phyloP scores from a whole-genome alignment of 2,329 filamentous ascomycete species.

The Epichloe elymi region DNA sequence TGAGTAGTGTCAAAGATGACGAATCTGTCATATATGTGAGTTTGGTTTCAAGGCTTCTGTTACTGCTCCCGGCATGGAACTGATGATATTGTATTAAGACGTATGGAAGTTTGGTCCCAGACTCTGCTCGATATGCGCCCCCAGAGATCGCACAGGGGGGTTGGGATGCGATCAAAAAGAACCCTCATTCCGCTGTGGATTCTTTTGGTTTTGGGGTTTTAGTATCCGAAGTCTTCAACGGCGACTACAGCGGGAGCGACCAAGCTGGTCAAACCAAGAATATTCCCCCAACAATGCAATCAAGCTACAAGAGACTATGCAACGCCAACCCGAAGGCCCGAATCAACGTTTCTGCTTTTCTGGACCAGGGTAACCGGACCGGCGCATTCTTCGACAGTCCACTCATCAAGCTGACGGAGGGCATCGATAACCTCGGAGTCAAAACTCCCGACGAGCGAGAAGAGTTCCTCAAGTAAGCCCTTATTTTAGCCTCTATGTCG shows the following conservation, averaged over 20 bases:
- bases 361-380: constrained; percentile 73
- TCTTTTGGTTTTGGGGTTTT: constrained; percentile 76
- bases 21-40: constrained; percentile 77
- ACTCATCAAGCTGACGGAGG: constrained; percentile 82
- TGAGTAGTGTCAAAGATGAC: constrained; percentile 93
- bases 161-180: constrained; percentile 86
- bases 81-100: constrained; percentile 35
- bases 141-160: constrained; percentile 81
- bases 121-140: constrained; percentile 70
- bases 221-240: constrained; percentile 86
- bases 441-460: constrained; percentile 78
- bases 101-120: constrained; percentile 77
- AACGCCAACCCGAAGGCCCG: constrained; percentile 83
- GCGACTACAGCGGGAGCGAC: constrained; percentile 60
- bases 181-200: constrained; percentile 70
- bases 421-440: constrained; percentile 82
- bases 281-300: constrained; percentile 80
- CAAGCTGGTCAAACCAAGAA: constrained; percentile 77
- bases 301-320: constrained; percentile 78
- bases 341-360: constrained; percentile 69
- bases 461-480: constrained; percentile 56
- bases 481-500: constrained; percentile 10
- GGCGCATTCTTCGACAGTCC: constrained; percentile 89
- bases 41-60: neutral
- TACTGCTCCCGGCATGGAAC: neutral